phyloP scores from a whole-genome alignment of 2,329 filamentous ascomycete genomes.

The Monilinia fructicola region DNA sequence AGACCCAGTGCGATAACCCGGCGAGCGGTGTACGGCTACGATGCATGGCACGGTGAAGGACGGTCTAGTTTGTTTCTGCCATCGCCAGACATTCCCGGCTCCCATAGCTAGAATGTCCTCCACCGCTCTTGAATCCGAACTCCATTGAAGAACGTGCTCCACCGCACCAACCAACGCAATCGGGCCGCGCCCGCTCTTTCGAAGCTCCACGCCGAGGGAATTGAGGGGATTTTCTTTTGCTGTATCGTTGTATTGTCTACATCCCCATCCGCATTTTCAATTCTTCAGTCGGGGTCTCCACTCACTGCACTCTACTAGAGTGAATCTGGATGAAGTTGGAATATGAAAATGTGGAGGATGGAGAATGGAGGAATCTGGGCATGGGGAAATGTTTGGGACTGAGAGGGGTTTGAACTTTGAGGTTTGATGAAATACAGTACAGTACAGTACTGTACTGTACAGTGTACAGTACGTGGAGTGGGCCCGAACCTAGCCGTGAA shows the following conservation, averaged over 20 bases:
- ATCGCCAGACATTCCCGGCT: not conserved
- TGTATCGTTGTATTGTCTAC: not conserved
- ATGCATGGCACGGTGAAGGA: not conserved
- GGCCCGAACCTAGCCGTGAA: not conserved
- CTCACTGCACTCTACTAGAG: not conserved
- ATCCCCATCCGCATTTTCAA: conserved; percentile 10
- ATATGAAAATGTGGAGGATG: conserved; percentile 14
- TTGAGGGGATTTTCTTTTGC: conserved; percentile 4
- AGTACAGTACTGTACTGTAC: too few relatives aligned
- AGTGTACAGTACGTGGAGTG: not conserved
- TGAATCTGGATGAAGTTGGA: not conserved
- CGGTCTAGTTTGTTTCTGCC: conserved; percentile 4
- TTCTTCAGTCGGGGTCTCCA: conserved; percentile 13
- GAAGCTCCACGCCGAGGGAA: conserved; percentile 10
- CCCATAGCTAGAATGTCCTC: not conserved
- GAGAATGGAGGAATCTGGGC: conserved; percentile 16
- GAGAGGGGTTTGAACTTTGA: not conserved
- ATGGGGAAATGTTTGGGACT: conserved; percentile 5
- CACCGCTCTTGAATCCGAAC: conserved; percentile 6
- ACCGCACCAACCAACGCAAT: conserved; percentile 3
- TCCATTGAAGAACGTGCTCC: conserved; percentile 16
- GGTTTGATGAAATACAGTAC: too few relatives aligned
- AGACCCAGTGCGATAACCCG: not conserved
- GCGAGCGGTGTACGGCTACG: not conserved
- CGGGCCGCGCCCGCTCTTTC: conserved; percentile 6